phyloP scores from a whole-genome alignment of 208 protist species.

The Leishmania turanica region DNA sequence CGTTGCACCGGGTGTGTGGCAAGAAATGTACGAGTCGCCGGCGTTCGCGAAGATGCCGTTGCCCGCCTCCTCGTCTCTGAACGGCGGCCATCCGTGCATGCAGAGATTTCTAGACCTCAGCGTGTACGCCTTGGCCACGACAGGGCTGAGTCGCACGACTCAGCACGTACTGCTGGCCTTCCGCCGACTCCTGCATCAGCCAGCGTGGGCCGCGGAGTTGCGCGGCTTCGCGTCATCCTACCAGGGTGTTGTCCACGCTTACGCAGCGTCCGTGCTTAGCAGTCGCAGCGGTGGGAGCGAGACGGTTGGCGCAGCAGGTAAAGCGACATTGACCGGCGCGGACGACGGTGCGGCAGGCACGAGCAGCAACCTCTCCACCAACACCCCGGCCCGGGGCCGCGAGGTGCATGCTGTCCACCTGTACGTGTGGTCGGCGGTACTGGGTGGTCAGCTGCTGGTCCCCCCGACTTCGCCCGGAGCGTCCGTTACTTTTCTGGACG shows the following conservation, averaged over 20 bases:
- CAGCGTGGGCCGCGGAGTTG: slow-evolving; percentile 35
- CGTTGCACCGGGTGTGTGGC: slow-evolving; percentile 6
- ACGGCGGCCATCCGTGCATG: slow-evolving; percentile 21
- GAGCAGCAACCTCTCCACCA: neutral
- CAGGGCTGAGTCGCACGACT: slow-evolving; percentile 35
- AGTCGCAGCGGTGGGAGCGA: neutral
- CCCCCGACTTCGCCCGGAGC: slow-evolving; percentile 14
- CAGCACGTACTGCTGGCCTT: slow-evolving; percentile 36
- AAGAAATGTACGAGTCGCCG: slow-evolving; percentile 26
- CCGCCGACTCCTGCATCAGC: slow-evolving; percentile 28
- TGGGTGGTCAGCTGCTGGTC: slow-evolving; percentile 41
- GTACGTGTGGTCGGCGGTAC: slow-evolving; percentile 31
- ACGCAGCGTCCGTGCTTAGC: slow-evolving; percentile 14
- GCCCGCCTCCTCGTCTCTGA: neutral
- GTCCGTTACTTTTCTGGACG: slow-evolving; percentile 21
- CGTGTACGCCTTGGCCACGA: slow-evolving; percentile 29
- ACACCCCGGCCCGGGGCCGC: neutral
- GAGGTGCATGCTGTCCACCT: slow-evolving; percentile 23
- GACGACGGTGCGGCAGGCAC: neutral
- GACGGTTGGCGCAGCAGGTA: neutral
- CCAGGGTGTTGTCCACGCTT: slow-evolving; percentile 22
- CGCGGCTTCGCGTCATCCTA: slow-evolving; percentile 29
- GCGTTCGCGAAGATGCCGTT: slow-evolving; percentile 26
- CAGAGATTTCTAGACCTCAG: slow-evolving; percentile 24
- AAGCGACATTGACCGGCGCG: neutral